Base-by-base conservation (phyloP, 1,284 basidiomycete species). In the Sporisorium reilianum region DNA sequence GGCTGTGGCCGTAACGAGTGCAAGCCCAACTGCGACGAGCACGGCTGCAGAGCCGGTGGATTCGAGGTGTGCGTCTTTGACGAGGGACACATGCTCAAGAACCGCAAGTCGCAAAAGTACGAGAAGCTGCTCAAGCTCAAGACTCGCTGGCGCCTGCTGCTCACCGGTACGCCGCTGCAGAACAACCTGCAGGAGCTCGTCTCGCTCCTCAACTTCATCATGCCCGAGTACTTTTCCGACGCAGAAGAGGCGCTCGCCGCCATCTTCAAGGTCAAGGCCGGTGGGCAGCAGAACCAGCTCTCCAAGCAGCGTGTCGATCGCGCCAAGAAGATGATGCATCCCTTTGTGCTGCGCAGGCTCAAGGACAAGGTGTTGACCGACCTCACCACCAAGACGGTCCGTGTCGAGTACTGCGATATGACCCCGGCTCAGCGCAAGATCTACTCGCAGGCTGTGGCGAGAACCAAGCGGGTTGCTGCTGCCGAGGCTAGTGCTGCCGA, bases 301-400 rank as follows among this genome's bases (percentile, higher is more conserved):
- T 92, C 95, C 7, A 91, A 93, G 82, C 92, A 95, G 84, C 91
- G 95, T 49, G 92, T 97, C 26, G 93, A 94, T 52, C 88, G 96
- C 59, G 97, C 97, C 6, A 97, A 98, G 87, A 94, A 93, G 85
- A 97, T 99, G 95, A 95, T 99, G 91, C 95, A 93, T 18, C 97
- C 97, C 0, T 99, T 99, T 84, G 95, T 99, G 28, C 89, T 99
- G 22, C 92, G 97, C 23, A 89, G 97, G 51, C 90, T 95, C 74
- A 99, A 99, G 86, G 63, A 67, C 7, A 84, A 96, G 90, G 96
- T 99, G 1, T 88, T 99, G 36, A 91, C 91, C 80, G 94, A 97
- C 71, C 89, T 99, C 20, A 95, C 95, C 1, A 90, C 91, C 70
- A 99, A 99, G 87, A 91, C 89, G 9, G 95, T 97, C 83, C 90